phyloP scores from a whole-genome alignment of 768 basidiomycete genomes.

The Filobasidium wieringae region DNA sequence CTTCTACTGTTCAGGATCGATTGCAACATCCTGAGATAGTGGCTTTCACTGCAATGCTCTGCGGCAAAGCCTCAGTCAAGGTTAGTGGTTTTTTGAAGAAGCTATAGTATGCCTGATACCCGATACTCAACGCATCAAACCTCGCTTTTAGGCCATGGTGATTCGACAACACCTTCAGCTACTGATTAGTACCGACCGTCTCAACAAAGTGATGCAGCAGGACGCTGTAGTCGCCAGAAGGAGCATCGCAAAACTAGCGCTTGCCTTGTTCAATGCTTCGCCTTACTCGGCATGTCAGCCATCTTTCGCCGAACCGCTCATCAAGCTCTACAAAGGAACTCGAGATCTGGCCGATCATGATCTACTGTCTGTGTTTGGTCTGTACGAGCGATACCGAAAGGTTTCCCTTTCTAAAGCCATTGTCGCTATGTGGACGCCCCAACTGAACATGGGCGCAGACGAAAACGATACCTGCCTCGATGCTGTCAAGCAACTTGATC shows the following conservation, averaged over 20 bases:
- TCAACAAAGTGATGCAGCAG: conserved; percentile 1
- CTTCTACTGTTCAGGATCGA: conserved; percentile 52
- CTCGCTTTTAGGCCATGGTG: conserved; percentile 8
- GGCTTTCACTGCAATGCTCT: conserved; percentile 43
- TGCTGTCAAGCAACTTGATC: conserved; percentile 58
- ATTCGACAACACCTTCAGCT: conserved; percentile 53
- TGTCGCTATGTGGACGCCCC: not conserved
- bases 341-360: conserved; percentile 53
- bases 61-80: conserved; percentile 50
- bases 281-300: conserved; percentile 75
- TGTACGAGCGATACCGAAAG: conserved; percentile 64
- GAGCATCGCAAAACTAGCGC: conserved; percentile 14
- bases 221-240: not conserved
- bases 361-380: conserved; percentile 61
- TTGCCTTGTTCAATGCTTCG: conserved; percentile 59
- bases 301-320: conserved; percentile 65
- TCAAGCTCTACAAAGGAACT: conserved; percentile 63
- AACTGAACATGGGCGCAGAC: not conserved
- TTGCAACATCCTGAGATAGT: conserved; percentile 41
- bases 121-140: too few relatives aligned
- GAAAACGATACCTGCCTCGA: conserved; percentile 41
- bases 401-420: conserved; percentile 45
- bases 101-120: not conserved
- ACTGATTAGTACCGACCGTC: conserved; percentile 42
- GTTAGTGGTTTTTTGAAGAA: conserved; percentile 39